phyloP scores from a whole-genome alignment of 176 grass and related monocot species.

The Carex littledalei region DNA sequence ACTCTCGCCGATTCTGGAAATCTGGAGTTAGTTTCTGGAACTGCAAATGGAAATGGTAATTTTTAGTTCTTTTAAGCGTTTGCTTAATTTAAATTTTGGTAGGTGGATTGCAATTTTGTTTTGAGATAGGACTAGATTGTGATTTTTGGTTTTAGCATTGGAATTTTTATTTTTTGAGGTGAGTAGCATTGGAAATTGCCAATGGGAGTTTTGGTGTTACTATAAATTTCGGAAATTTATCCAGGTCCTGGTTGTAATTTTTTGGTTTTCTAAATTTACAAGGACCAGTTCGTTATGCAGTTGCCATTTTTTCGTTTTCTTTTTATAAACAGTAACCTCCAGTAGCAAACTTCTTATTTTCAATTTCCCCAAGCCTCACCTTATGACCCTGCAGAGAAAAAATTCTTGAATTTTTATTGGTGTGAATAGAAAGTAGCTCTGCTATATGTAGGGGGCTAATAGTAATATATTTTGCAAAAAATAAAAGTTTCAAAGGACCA shows the following conservation, averaged over 20 bases:
- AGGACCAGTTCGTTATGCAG: background rate
- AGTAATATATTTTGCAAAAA: too few relatives aligned
- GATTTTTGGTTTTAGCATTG: background rate
- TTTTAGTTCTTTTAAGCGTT: background rate
- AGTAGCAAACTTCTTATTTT: background rate
- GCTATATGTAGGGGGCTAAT: background rate
- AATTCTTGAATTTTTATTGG: background rate
- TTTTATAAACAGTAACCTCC: background rate
- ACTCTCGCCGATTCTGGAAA: slow-evolving; percentile 24
- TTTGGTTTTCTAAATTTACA: background rate
- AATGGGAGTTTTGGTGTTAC: background rate
- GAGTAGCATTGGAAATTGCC: too few relatives aligned
- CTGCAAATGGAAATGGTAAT: slow-evolving; percentile 19
- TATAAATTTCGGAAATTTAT: background rate
- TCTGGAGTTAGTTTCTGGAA: slow-evolving; percentile 19
- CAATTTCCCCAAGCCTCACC: background rate
- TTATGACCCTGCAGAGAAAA: background rate
- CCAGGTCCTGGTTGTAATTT: background rate
- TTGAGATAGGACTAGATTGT: background rate
- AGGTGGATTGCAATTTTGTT: background rate
- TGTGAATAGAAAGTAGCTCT: background rate
- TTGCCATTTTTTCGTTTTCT: background rate
- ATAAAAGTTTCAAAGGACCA: too few relatives aligned
- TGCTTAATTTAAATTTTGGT: background rate
- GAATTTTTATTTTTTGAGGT: too few relatives aligned